These are phyloP conservation scores for Pyrus hybrid DNA, from an alignment of 331 rosid genomes.

Conservation along the genomic window DNA sequence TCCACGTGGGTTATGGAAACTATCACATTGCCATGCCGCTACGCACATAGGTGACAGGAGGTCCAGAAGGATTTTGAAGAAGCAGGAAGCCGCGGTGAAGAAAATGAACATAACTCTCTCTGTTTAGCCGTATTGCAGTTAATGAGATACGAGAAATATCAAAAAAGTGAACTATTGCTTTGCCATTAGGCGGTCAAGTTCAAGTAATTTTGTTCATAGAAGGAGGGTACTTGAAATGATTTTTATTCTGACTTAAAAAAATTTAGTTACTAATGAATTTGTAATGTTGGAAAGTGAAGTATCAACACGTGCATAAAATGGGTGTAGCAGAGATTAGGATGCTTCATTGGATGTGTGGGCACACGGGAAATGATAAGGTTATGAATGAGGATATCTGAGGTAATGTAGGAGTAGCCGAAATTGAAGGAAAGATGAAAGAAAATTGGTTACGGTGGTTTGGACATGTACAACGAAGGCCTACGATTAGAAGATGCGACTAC, in stretches of 20 bases:
- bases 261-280: not conserved
- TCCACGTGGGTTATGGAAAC: constrained; percentile 46
- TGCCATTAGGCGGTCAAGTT: not conserved
- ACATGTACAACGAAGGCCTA: no score
- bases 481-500: no score
- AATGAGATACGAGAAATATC: not conserved
- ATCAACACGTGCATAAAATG: no score
- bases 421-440: no score
- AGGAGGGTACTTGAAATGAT: not conserved
- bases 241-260: no score
- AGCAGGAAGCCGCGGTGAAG: not conserved
- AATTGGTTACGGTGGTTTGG: no score
- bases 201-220: not conserved
- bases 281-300: no score
- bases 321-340: no score
- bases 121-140: not conserved
- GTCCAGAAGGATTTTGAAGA: constrained; percentile 7
- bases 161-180: not conserved
- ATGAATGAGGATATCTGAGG: no score
- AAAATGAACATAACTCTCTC: not conserved
- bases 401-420: no score
- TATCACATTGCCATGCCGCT: constrained; percentile 40
- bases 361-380: no score
- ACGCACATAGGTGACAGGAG: constrained; percentile 24
- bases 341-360: no score